phyloP scores from a whole-genome alignment of 371 early-diverging fungal genomes.

The Mucor irregularis region DNA sequence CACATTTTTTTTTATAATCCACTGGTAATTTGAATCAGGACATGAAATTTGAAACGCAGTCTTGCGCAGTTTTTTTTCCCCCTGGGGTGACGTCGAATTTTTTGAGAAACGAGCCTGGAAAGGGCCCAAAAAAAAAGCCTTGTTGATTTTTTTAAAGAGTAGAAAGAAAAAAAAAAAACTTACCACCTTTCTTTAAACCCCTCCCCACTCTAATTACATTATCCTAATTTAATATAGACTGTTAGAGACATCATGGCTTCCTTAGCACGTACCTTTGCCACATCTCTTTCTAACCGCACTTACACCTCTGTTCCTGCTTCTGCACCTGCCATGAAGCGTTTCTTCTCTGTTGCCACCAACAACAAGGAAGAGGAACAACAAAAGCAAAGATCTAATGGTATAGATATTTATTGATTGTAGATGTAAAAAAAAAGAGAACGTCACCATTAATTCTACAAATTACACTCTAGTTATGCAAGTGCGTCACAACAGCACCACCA shows the following conservation, averaged over 20 bases:
- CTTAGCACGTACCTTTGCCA: conserved; percentile 50
- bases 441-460: no score
- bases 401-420: neutral
- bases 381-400: conserved; percentile 44
- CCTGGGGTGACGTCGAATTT: neutral
- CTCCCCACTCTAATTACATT: conserved; percentile 19
- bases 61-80: neutral
- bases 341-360: conserved; percentile 23
- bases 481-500: conserved; percentile 60
- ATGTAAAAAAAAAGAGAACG: no score
- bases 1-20: no score
- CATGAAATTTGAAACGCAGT: no score
- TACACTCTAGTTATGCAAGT: conserved; percentile 47
- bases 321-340: conserved; percentile 42
- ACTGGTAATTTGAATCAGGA: no score
- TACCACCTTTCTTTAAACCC: neutral
- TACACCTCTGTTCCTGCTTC: conserved; percentile 47
- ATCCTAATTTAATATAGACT: neutral
- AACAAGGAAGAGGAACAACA: conserved; percentile 44
- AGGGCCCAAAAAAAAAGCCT: conserved; percentile 2
- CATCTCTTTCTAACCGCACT: conserved; percentile 46
- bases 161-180: neutral
- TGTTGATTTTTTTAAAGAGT: conserved; percentile 6
- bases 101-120: neutral
- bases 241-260: conserved; percentile 38